Evolutionary conservation across 192 early-diverging fungal genomes (phyloP), one percentile per base, ranked within the genome.

Genomic region (Mortierella hygrophila): DNA sequence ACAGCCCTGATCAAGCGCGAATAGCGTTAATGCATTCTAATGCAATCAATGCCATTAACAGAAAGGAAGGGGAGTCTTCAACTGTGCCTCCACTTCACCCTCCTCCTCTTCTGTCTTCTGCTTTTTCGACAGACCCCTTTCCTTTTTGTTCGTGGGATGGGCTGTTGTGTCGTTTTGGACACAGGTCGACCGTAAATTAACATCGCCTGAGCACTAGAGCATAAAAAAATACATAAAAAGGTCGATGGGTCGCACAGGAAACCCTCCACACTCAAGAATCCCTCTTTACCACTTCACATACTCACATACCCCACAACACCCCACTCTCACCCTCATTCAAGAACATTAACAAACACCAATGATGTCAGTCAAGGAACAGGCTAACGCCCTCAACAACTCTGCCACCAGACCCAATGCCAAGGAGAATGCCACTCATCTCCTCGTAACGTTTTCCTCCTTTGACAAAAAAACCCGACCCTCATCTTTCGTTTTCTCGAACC

Each of bases 331-430:
- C 29, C 40, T 42, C 23, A 21, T 13, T 71, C 60, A 29, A 11
- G 32, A 26, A 32, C 29, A 65, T 15, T 4, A 32, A 29, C n/a
- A 26, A 3, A 29, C 13, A 46, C 20, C 49, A 44, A 86, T 86
- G 84, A 81, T 74, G 55, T 86, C 84, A 37, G 75, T 86, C 72
- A 86, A 81, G 54, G 84, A 81, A 18, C 84, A 86, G 35, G 70
- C 70, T 60, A 81, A 71, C n/a, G 79, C 79, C 57, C 40, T 81
- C 16, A 81, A 80, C 57, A 74, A 32, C 41, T 32, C 76, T 8
- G 68, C 79, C 20, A 57, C 32, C 54, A 55, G 63, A 47, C 18
- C 41, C 16, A 86, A 86, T 60, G 79, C 76, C 46, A 86, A 86
- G 32, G 84, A 86, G 70, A 72, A 70, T 21, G 75, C 79, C 18